Percentiles rank a stretch among this genome's conserved stretches.
phyloP scores from a whole-genome alignment of 306 rosid species.

The Arachis stenosperma region DNA sequence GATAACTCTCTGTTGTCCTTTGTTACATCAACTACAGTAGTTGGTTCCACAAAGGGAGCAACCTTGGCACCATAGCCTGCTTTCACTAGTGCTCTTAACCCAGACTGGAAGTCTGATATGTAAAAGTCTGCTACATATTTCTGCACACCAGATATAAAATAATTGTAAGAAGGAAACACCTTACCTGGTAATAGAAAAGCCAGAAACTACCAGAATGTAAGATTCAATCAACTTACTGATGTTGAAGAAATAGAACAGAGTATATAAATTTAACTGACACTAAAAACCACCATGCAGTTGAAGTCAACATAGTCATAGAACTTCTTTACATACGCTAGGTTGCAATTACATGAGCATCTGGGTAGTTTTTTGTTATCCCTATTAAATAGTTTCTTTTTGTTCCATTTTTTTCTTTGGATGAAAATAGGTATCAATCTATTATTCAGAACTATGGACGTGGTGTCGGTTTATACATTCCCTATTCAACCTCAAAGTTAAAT shows the following conservation, averaged over 20 bases:
- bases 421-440: background rate
- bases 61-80: constrained; percentile 96
- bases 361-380: constrained; percentile 18
- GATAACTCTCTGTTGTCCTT: constrained; percentile 83
- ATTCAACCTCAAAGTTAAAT: background rate
- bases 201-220: background rate
- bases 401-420: too few species aligned
- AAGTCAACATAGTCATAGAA: background rate
- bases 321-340: background rate
- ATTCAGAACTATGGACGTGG: background rate
- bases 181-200: constrained; percentile 7
- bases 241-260: constrained; percentile 7
- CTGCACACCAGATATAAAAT: constrained; percentile 57
- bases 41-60: constrained; percentile 84
- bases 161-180: constrained; percentile 17
- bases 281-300: constrained; percentile 15
- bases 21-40: constrained; percentile 71
- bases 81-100: constrained; percentile 94
- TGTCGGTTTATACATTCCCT: background rate
- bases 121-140: constrained; percentile 87
- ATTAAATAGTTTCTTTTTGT: background rate
- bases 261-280: background rate
- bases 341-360: constrained; percentile 19
- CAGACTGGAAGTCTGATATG: constrained; percentile 94
- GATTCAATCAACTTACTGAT: constrained; percentile 15